phyloP scores from a whole-genome alignment of 1,139 yeast species.

The Yamadazyma dendronema region DNA sequence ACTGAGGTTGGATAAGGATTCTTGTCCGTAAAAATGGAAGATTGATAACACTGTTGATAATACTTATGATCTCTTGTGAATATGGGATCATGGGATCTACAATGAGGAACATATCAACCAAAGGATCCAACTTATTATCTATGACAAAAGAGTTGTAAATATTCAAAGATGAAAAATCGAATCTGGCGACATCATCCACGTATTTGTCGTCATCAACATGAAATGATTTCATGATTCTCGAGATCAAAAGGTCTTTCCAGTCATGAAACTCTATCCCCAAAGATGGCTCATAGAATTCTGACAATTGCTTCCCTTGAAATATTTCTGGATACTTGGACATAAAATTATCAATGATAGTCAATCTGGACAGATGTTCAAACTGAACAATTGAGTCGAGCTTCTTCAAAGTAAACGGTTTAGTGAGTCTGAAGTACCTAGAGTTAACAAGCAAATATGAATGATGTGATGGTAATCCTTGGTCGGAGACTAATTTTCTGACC shows the following conservation, averaged over 20 bases:
- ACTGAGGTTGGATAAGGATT: slow-evolving; percentile 59
- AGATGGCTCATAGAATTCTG: slow-evolving; percentile 20
- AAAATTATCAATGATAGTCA: slow-evolving; percentile 29
- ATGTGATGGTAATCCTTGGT: slow-evolving; percentile 25
- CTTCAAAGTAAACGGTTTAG: slow-evolving; percentile 16
- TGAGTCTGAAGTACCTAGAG: slow-evolving; percentile 41
- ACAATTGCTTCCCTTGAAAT: slow-evolving; percentile 21
- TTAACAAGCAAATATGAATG: slow-evolving; percentile 39
- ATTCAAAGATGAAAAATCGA: slow-evolving; percentile 40
- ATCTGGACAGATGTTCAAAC: slow-evolving; percentile 37
- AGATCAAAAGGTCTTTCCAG: slow-evolving; percentile 48
- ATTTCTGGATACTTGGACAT: slow-evolving; percentile 28
- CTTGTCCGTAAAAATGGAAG: slow-evolving; percentile 49
- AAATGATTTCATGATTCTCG: slow-evolving; percentile 46
- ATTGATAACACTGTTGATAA: slow-evolving; percentile 45
- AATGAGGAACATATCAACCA: slow-evolving; percentile 54
- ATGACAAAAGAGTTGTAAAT: slow-evolving; percentile 30
- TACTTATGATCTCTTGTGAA: slow-evolving; percentile 60
- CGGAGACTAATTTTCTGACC: slow-evolving; percentile 7
- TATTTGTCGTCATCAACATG: slow-evolving; percentile 36
- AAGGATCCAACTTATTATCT: slow-evolving; percentile 20
- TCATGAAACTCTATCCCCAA: slow-evolving; percentile 21
- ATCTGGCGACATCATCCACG: slow-evolving; percentile 40
- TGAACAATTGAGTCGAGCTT: slow-evolving; percentile 31
- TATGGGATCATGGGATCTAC: slow-evolving; percentile 71